These are phyloP conservation scores for Luffa aegyptiaca DNA, from an alignment of 306 rosid genomes.

Conservation along the genomic window DNA sequence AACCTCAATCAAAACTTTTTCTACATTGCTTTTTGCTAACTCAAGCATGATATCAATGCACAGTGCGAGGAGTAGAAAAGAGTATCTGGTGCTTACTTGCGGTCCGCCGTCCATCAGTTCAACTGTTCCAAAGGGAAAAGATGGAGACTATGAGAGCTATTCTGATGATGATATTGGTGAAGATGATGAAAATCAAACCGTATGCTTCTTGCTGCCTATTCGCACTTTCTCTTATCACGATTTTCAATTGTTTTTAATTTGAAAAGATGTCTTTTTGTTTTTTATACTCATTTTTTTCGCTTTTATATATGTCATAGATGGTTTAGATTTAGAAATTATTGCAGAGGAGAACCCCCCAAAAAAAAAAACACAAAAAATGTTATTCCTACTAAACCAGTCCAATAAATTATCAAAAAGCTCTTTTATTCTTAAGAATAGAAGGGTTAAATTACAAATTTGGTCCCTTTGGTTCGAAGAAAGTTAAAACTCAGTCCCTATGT, in stretches of 20 bases:
- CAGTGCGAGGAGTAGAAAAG: slow-evolving; percentile 79
- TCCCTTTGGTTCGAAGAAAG: too few relatives aligned
- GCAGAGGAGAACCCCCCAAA: not conserved
- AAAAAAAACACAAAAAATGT: not conserved
- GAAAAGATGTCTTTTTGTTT: not conserved
- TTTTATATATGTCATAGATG: not conserved
- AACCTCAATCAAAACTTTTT: not conserved
- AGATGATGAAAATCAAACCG: slow-evolving; percentile 65
- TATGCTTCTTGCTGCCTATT: slow-evolving; percentile 18
- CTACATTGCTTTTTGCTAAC: slow-evolving; percentile 8
- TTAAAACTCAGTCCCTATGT: too few relatives aligned
- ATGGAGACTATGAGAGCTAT: slow-evolving; percentile 48
- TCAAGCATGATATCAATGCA: slow-evolving; percentile 6
- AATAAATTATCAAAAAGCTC: not conserved
- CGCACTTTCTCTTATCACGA: not conserved
- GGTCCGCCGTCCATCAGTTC: slow-evolving; percentile 45
- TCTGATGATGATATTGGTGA: slow-evolving; percentile 43
- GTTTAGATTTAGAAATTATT: not conserved
- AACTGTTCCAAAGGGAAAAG: slow-evolving; percentile 37
- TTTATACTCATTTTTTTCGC: not conserved
- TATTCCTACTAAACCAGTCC: not conserved
- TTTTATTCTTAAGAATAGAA: not conserved
- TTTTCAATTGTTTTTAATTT: not conserved
- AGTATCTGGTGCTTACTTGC: slow-evolving; percentile 78
- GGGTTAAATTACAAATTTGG: too few relatives aligned